A percentile compares a stretch with the other conserved stretches of the same genome.
These are phyloP conservation scores for Glomus cerebriforme DNA, from an alignment of 192 early-diverging fungal genomes.

Conservation along the genomic window DNA sequence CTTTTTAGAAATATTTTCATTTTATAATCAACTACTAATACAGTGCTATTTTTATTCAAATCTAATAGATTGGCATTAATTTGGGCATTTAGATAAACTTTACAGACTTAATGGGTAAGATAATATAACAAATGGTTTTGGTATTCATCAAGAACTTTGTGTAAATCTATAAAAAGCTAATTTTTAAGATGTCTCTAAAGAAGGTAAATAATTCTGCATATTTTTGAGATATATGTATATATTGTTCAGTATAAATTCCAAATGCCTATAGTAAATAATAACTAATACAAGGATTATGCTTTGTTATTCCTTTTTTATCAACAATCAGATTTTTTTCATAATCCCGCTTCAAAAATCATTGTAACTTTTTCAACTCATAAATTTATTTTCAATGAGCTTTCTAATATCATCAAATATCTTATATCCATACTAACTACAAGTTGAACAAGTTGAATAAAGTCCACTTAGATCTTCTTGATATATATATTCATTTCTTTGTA, in stretches of 20 bases:
- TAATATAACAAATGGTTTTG: slow-evolving; percentile 1
- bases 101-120: neutral
- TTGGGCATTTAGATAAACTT: slow-evolving; percentile 2
- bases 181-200: neutral
- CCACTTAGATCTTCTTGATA: neutral
- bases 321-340: neutral
- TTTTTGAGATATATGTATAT: neutral
- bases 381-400: neutral
- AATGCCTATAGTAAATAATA: slow-evolving; percentile 7
- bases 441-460: neutral
- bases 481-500: neutral
- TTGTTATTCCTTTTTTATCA: no score
- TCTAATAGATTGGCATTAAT: neutral
- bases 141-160: neutral
- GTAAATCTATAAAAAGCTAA: no score
- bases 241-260: neutral
- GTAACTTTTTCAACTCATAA: neutral
- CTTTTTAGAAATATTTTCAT: slow-evolving; percentile 15
- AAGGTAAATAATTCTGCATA: neutral
- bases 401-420: no score
- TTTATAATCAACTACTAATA: slow-evolving; percentile 7
- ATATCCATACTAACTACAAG: neutral
- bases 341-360: slow-evolving; percentile 6
- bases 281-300: neutral
- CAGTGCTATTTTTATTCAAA: neutral